Evolutionary conservation across 1,284 basidiomycete species (phyloP).

Genomic region (Malassezia yamatoensis): DNA sequence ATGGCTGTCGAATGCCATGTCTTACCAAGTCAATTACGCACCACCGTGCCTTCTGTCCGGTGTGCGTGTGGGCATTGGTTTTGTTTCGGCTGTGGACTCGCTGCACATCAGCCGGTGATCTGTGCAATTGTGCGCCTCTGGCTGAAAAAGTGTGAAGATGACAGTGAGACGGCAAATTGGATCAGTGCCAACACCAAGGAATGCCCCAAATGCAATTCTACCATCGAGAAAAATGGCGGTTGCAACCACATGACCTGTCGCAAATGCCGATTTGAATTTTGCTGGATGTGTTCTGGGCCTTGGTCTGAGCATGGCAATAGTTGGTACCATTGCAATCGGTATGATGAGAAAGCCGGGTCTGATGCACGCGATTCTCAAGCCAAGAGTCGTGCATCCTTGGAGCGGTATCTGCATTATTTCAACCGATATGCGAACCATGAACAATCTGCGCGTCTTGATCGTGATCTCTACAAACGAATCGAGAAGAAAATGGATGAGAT

Average conservation of each 20-base stretch:
- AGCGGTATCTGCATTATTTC: slow-evolving; percentile 66
- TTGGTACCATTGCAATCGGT: slow-evolving; percentile 97
- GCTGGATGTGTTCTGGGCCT: slow-evolving; percentile 63
- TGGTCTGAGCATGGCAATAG: slow-evolving; percentile 96
- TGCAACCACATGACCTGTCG: slow-evolving; percentile 55
- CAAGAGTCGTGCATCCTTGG: slow-evolving; percentile 69
- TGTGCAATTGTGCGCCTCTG: slow-evolving; percentile 82
- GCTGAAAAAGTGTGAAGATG: slow-evolving; percentile 94
- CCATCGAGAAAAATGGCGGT: slow-evolving; percentile 99
- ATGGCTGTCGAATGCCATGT: slow-evolving; percentile 81
- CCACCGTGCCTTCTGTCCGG: slow-evolving; percentile 75
- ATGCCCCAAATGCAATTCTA: slow-evolving; percentile 77
- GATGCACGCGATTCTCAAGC: slow-evolving; percentile 64
- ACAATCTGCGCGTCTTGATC: slow-evolving; percentile 86
- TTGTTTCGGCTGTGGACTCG: slow-evolving; percentile 46
- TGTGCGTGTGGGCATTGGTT: slow-evolving; percentile 67
- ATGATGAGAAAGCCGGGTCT: slow-evolving; percentile 79
- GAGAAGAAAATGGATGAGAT: slow-evolving; percentile 99
- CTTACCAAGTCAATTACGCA: slow-evolving; percentile 54
- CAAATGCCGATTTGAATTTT: slow-evolving; percentile 53
- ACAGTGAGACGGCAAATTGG: slow-evolving; percentile 98
- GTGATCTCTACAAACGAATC: slow-evolving; percentile 81
- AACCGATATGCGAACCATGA: slow-evolving; percentile 84
- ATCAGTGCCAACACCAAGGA: slow-evolving; percentile 99
- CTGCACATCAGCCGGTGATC: slow-evolving; percentile 79